These are phyloP conservation scores for Eimeria necatrix DNA, from an alignment of 169 alveolate species.

Conservation along the genomic window DNA sequence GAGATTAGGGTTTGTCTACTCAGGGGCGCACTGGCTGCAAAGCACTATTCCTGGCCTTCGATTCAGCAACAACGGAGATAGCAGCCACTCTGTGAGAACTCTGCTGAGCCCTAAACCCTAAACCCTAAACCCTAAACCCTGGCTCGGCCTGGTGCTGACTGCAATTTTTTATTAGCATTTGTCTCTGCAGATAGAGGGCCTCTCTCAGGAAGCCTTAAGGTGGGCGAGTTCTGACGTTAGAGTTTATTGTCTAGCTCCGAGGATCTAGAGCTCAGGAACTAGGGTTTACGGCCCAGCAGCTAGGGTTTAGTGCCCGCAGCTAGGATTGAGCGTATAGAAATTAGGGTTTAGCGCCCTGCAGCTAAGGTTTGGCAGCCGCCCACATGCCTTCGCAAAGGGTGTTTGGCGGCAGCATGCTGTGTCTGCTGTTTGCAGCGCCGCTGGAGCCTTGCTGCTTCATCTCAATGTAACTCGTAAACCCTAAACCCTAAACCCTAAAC, in stretches of 20 bases:
- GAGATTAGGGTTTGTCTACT: neutral
- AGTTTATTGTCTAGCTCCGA: neutral
- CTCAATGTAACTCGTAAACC: constrained; percentile 16
- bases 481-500: constrained; percentile 28
- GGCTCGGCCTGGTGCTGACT: neutral
- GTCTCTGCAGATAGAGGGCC: constrained; percentile 14
- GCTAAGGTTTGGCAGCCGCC: too few species aligned
- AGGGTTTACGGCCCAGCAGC: neutral
- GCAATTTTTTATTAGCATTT: neutral
- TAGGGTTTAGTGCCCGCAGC: neutral
- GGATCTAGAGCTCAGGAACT: neutral
- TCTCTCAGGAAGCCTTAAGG: constrained; percentile 31
- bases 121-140: constrained; percentile 32
- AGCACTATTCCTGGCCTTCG: neutral
- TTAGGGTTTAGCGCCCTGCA: neutral
- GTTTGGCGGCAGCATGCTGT: neutral
- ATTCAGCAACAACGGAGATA: neutral
- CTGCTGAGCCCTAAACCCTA: neutral
- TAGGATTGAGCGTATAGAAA: too few species aligned
- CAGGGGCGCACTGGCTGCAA: constrained; percentile 38
- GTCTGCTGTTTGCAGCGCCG: constrained; percentile 38
- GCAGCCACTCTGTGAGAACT: neutral
- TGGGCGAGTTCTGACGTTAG: neutral
- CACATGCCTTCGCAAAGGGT: too few species aligned
- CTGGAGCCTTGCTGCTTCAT: constrained; percentile 53